Conservation (phyloP, 208 protist genomes). For the Lotmaria passim region DNA sequence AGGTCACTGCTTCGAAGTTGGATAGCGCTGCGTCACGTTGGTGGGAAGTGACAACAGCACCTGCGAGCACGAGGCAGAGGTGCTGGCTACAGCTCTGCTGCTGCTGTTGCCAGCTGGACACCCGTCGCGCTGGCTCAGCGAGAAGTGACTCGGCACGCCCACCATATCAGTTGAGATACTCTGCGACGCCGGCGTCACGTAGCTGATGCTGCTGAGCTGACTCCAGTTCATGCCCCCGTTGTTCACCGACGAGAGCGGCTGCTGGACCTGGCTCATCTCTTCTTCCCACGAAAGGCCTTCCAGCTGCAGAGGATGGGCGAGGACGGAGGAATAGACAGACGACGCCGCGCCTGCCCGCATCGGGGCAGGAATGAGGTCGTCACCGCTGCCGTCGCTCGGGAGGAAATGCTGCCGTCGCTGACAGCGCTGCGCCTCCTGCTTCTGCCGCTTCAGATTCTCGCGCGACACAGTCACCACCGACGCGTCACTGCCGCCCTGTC, state of each 20-base stretch:
- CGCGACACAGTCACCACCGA: background rate
- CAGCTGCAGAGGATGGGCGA: background rate
- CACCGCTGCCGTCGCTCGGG: constrained; percentile 7
- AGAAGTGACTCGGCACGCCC: background rate
- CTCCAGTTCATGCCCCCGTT: constrained; percentile 17
- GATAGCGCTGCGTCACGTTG: constrained; percentile 15
- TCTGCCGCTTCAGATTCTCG: constrained; percentile 25
- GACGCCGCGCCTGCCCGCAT: background rate
- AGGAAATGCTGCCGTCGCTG: constrained; percentile 15
- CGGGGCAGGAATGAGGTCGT: constrained; percentile 29
- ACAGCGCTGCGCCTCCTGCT: constrained; percentile 17
- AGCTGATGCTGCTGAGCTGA: constrained; percentile 36
- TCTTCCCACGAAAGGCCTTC: background rate
- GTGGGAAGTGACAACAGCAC: constrained; percentile 24
- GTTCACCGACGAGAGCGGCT: background rate
- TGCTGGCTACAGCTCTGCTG: background rate
- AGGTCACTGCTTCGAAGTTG: constrained; percentile 17
- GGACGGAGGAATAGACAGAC: background rate
- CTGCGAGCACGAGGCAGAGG: constrained; percentile 8
- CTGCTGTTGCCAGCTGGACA: background rate
- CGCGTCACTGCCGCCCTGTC: background rate
- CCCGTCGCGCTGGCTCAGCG: constrained; percentile 7
- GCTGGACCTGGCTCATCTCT: background rate
- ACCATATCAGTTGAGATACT: constrained; percentile 21
- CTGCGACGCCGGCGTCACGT: constrained; percentile 29